Evolutionary conservation across 495 filamentous ascomycete species (phyloP), one percentile per base, ranked within the genome.

Genomic region (Xylaria intraflava): DNA sequence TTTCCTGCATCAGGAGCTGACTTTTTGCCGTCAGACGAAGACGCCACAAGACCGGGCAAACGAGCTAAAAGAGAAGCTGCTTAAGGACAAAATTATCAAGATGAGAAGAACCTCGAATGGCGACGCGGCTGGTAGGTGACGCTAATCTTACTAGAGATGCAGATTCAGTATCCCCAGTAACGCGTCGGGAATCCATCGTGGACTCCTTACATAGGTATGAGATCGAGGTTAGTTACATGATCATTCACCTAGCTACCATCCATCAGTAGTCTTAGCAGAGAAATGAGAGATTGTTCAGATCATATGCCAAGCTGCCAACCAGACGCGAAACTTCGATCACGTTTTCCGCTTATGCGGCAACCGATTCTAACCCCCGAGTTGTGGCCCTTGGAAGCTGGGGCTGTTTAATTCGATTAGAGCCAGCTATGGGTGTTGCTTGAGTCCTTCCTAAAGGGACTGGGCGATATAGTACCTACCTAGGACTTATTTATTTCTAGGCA

Each of bases 21-120:
- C 64, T 49, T 54, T 61, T 53, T 62, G 49, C 49, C 50, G 52
- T 56, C 65, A 72, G 70, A 69, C 62, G 20, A 72, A 68, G 62
- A 66, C 71, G 55, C 68, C 65, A 40, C 67, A 72, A 57, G 68
- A 70, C 58, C 64, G 62, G 56, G 74, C 77, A 36, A 84, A 73
- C 56, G 76, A 82, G 63, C 72, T 86, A 42, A 79, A 80, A 43
- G 84, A 89, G 69, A 81, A 71, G 62, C 71, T 87, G 49, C 76
- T 87, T 11, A 80, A 79, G 62, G 84, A 88, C 62, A 82, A 79
- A 65, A 76, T 88, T 49, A 83, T 84, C 70, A 73, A 80, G 76
- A 77, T 79, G 76, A 79, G 76, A 72, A 72, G 71, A 68, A 75
- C 71, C 63, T 73, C 70, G 66, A 72, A 65, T 59, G 68, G 71